A percentile compares a stretch with the other conserved stretches of the same genome.
Conservation (phyloP, 2,329 filamentous ascomycete species). For the Fusarium sp. region DNA sequence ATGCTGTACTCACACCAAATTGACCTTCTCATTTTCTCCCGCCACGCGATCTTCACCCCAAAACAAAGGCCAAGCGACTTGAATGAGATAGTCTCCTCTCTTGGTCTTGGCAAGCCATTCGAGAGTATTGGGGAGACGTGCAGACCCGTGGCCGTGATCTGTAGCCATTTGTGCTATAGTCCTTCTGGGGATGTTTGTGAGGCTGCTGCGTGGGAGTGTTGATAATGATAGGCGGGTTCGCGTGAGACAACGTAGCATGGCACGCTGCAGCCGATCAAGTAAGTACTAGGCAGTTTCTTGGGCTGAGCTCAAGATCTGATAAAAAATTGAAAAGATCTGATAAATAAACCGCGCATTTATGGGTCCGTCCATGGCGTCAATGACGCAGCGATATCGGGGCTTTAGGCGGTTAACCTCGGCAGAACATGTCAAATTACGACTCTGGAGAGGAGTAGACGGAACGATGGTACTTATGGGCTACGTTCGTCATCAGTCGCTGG, state of each 20-base stretch:
- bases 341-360: constrained; percentile 37
- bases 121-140: constrained; percentile 43
- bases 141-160: constrained; percentile 30
- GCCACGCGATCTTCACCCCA: constrained; percentile 44
- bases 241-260: constrained; percentile 33
- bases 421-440: not conserved
- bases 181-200: not conserved
- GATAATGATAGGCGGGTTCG: constrained; percentile 16
- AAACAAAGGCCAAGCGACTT: constrained; percentile 48
- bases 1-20: constrained; percentile 43
- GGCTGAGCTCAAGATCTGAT: constrained; percentile 8
- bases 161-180: constrained; percentile 23
- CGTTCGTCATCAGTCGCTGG: no score
- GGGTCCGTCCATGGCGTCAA: constrained; percentile 22
- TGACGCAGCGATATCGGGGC: constrained; percentile 32
- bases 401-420: constrained; percentile 26
- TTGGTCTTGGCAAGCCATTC: constrained; percentile 43
- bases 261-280: constrained; percentile 15
- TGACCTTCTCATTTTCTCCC: constrained; percentile 37
- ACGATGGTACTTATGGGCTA: not conserved
- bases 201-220: not conserved
- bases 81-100: constrained; percentile 48
- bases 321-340: constrained; percentile 22
- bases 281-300: constrained; percentile 10
- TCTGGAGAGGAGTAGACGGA: not conserved